Conservation (phyloP, 345 rosid genomes). For the Syzygium jambos region DNA sequence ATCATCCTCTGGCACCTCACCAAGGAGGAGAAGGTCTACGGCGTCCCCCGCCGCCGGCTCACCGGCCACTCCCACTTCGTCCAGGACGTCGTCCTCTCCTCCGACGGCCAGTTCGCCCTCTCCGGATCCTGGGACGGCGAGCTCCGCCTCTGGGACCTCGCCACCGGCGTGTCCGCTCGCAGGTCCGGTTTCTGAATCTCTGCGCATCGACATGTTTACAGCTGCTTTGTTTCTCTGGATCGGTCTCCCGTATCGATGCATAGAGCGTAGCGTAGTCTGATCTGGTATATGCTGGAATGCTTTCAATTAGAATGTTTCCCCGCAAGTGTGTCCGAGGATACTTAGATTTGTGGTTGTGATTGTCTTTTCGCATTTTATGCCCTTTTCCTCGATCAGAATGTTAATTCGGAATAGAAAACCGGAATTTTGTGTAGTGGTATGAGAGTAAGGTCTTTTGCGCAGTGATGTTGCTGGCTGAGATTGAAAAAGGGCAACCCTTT, state of each 20-base stretch:
- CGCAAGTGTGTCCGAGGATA: neutral
- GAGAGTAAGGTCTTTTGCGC: neutral
- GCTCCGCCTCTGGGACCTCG: conserved; percentile 53
- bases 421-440: neutral
- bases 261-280: neutral
- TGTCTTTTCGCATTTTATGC: neutral
- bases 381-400: neutral
- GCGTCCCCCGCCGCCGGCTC: conserved; percentile 79
- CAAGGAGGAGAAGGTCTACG: conserved; percentile 81
- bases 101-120: conserved; percentile 61
- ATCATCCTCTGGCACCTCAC: conserved; percentile 82
- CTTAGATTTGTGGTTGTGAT: neutral
- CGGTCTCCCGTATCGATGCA: neutral
- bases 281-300: neutral
- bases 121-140: conserved; percentile 55
- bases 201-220: neutral
- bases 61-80: conserved; percentile 96
- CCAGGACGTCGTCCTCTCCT: conserved; percentile 92
- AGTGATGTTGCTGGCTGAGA: neutral
- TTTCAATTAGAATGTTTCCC: neutral
- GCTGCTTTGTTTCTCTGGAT: neutral
- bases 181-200: conserved; percentile 2
- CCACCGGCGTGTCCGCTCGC: conserved; percentile 33
- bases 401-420: neutral
- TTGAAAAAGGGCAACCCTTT: neutral